phyloP scores from a whole-genome alignment of 495 filamentous ascomycete genomes.

The Cladorrhinum samala region DNA sequence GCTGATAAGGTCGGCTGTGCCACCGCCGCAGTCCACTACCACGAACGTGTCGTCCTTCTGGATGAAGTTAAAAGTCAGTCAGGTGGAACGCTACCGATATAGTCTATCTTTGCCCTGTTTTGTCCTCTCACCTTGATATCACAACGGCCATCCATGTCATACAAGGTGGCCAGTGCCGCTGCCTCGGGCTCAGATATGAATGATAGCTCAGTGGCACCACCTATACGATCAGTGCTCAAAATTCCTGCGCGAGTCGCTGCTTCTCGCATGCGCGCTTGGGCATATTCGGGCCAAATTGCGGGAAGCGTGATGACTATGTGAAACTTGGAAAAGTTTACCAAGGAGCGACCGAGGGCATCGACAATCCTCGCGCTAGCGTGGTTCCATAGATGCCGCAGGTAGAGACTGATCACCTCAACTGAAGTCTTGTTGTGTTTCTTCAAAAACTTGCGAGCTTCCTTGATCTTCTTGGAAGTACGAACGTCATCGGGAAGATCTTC shows the following conservation, averaged over 20 bases:
- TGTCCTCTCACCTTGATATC: neutral
- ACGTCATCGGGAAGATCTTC: slow-evolving; percentile 18
- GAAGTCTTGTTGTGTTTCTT: slow-evolving; percentile 9
- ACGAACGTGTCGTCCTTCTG: slow-evolving; percentile 19
- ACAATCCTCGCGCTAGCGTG: slow-evolving; percentile 9
- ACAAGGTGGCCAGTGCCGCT: slow-evolving; percentile 17
- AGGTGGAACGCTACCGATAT: too few relatives aligned
- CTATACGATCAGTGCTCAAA: slow-evolving; percentile 3
- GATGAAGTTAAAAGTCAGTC: neutral
- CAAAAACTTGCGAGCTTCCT: slow-evolving; percentile 6
- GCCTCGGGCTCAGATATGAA: slow-evolving; percentile 27
- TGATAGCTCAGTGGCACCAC: slow-evolving; percentile 6
- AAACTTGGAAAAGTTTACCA: slow-evolving; percentile 12
- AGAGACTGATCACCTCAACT: slow-evolving; percentile 17
- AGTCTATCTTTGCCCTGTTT: too few relatives aligned
- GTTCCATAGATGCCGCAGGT: slow-evolving; percentile 23
- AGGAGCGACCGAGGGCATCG: slow-evolving; percentile 3
- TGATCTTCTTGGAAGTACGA: slow-evolving; percentile 4
- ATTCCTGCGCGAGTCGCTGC: slow-evolving; percentile 18
- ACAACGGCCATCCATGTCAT: slow-evolving; percentile 9
- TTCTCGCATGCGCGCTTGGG: slow-evolving; percentile 12
- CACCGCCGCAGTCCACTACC: slow-evolving; percentile 20
- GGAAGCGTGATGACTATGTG: slow-evolving; percentile 24
- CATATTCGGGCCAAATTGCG: slow-evolving; percentile 26
- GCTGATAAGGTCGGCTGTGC: slow-evolving; percentile 21